Evolutionary conservation across 306 rosid genomes (phyloP), one percentile per base, ranked within the genome.

Genomic region (Lathyrus tuberosus): DNA sequence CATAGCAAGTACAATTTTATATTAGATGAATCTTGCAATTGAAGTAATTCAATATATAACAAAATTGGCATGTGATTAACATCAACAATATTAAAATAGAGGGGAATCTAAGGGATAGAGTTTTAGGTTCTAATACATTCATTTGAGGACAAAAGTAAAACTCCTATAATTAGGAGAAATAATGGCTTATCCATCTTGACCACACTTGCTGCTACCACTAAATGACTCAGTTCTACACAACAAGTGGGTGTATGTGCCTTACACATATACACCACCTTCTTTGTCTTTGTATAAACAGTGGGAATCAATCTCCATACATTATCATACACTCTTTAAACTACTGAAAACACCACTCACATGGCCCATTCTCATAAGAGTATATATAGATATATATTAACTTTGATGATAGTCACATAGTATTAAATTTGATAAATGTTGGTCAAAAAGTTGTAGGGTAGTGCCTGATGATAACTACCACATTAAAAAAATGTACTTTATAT

Each of bases 261-360:
- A 75, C 79, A 67, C 78, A 20, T 70, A 75, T 53, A 71, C 5
- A 41, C 65, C 16, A 62, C 68, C 79, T 61, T 57, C 46, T 69
- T 78, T 84, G 78, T 70, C 84, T 69, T 72, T 71, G 73, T 38
- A 15, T 57, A 37, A 57, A 58, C 6, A 41, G 79, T 75, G 86
- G 76, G 63, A 75, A 75, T 80, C 66, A 64, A 72, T 76, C 82
- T 69, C 78, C 83, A 81, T 71, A 40, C 75, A 18, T 65, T 79
- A 40, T 76, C 66, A 48, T 40, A 43, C 16, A 33, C 80, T 72
- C 77, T 80, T 69, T n/a, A 22, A 73, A 70, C 71, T 12, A 48
- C 24, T 35, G 42, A 68, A 78, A 81, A 88, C 86, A 84, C 90
- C 85, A 81, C 51, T 70, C 81, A 77, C 83, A 73, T 74, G 82